Conservation (phyloP, 2,329 filamentous ascomycete genomes). For the Botrytis tulipae region DNA sequence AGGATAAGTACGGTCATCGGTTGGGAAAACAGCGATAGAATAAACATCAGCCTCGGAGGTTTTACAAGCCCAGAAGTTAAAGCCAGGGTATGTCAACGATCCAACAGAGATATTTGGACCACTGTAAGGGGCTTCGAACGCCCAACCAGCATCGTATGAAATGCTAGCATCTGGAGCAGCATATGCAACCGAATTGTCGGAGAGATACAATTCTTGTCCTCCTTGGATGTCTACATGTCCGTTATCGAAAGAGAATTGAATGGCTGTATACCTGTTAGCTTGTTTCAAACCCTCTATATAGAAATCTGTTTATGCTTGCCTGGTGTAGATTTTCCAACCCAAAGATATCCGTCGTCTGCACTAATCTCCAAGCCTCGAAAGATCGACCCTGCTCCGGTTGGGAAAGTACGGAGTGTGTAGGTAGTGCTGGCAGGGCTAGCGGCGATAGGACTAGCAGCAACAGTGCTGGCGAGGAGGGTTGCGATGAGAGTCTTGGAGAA, state of each 20-base stretch:
- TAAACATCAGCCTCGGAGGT: background rate
- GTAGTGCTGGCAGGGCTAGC: background rate
- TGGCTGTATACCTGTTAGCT: background rate
- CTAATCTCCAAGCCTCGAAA: background rate
- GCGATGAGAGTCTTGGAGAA: background rate
- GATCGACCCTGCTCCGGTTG: background rate
- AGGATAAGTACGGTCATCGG: too few relatives aligned
- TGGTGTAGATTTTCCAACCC: background rate
- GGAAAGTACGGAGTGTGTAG: background rate
- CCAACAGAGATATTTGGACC: background rate
- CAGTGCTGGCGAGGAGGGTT: background rate
- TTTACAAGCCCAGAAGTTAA: background rate
- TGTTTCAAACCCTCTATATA: background rate
- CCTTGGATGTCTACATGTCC: background rate
- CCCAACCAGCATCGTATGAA: background rate
- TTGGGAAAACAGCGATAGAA: background rate
- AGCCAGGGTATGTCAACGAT: background rate
- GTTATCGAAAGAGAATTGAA: background rate
- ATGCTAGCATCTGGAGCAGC: background rate
- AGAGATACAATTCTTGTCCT: background rate
- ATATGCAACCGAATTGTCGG: background rate
- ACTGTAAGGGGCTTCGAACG: background rate
- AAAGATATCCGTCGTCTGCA: background rate
- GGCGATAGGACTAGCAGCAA: background rate
- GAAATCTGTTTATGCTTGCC: background rate